Conservation (phyloP, 257 asterid species). For the Salvia rosmarinus region DNA sequence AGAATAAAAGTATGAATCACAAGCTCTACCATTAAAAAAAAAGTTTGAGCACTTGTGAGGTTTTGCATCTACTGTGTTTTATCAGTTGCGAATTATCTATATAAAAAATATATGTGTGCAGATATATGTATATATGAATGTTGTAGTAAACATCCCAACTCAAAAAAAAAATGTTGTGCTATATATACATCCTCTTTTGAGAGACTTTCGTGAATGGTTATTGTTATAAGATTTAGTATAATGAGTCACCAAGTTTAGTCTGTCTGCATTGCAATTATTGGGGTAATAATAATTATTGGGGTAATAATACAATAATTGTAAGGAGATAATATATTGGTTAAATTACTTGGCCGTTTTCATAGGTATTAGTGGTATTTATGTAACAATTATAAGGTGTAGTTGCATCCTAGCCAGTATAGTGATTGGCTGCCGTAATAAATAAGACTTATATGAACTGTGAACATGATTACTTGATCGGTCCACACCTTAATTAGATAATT, state of each 20-base stretch:
- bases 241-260: not conserved
- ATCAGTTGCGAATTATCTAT: too few relatives aligned
- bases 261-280: not conserved
- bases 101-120: too few relatives aligned
- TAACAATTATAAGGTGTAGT: not conserved
- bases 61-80: too few relatives aligned
- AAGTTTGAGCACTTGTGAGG: too few relatives aligned
- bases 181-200: too few relatives aligned
- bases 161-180: not conserved
- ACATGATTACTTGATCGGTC: not conserved
- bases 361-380: not conserved
- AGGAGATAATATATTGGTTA: not conserved
- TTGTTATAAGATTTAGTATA: too few relatives aligned
- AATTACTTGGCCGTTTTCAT: too few relatives aligned
- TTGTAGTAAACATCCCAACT: too few relatives aligned
- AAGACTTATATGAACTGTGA: not conserved
- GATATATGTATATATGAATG: too few relatives aligned
- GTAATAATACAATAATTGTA: not conserved
- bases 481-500: not conserved
- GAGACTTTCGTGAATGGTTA: too few relatives aligned
- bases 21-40: too few relatives aligned
- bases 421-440: slow-evolving; percentile 9
- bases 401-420: not conserved
- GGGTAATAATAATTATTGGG: not conserved
- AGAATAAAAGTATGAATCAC: too few relatives aligned